Conservation (phyloP, 2,329 filamentous ascomycete genomes). For the Trichophaea hybrida region DNA sequence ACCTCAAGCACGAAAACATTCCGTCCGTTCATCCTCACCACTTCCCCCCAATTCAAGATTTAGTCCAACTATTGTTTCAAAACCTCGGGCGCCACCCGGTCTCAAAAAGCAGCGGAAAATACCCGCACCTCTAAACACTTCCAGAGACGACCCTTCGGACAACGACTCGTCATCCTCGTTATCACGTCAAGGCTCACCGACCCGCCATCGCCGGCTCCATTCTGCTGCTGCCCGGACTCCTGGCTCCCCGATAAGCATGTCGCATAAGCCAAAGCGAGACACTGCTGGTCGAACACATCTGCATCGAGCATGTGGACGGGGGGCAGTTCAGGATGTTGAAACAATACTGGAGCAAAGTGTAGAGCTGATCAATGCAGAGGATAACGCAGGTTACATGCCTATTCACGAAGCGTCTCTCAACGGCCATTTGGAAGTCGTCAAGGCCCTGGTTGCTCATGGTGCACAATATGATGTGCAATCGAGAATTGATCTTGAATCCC, state of each 20-base stretch:
- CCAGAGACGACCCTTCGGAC: neutral
- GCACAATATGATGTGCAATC: constrained; percentile 69
- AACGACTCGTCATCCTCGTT: constrained; percentile 14
- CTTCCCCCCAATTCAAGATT: neutral
- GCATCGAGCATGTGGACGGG: constrained; percentile 76
- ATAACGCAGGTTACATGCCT: constrained; percentile 93
- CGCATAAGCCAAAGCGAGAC: constrained; percentile 77
- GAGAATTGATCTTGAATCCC: constrained; percentile 70
- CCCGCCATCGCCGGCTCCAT: constrained; percentile 10
- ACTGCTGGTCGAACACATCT: constrained; percentile 82
- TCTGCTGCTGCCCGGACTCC: constrained; percentile 31
- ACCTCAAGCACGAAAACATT: neutral
- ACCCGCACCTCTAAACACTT: constrained; percentile 11
- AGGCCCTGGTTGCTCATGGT: constrained; percentile 68
- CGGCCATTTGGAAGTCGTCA: constrained; percentile 73
- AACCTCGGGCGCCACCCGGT: constrained; percentile 7
- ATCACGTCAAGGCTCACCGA: constrained; percentile 16
- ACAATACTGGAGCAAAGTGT: constrained; percentile 61
- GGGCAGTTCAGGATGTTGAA: constrained; percentile 66
- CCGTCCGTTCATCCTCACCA: constrained; percentile 12
- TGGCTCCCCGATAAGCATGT: constrained; percentile 50
- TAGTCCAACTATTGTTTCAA: constrained; percentile 8
- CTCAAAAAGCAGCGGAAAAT: constrained; percentile 12
- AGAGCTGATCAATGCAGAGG: constrained; percentile 74
- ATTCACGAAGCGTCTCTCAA: constrained; percentile 84